phyloP scores from a whole-genome alignment of 805 yeast genomes.

The Ogataea haglerorum region DNA sequence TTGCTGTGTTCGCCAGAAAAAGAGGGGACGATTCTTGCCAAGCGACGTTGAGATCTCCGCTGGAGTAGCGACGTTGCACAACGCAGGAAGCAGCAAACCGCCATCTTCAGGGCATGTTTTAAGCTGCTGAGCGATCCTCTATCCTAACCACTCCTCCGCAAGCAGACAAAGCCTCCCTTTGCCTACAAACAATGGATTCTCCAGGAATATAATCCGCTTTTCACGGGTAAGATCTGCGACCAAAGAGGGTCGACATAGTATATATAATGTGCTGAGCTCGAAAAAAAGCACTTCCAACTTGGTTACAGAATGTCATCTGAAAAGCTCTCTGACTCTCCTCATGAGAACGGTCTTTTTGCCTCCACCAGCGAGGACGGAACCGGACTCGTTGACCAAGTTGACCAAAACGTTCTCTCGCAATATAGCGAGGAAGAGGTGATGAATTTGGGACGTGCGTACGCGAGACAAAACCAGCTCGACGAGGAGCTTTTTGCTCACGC shows the following conservation, averaged over 20 bases:
- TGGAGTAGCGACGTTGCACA: no score
- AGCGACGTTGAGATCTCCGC: slow-evolving; percentile 1
- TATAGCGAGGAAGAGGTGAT: slow-evolving; percentile 61
- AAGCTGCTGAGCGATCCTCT: no score
- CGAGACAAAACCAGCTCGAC: slow-evolving; percentile 51
- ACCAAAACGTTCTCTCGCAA: slow-evolving; percentile 49
- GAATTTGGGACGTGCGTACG: slow-evolving; percentile 68
- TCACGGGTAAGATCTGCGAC: slow-evolving; percentile 4
- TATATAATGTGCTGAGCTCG: slow-evolving; percentile 2
- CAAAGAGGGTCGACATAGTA: not conserved
- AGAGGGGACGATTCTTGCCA: slow-evolving; percentile 1
- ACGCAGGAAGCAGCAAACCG: no score
- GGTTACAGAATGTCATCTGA: slow-evolving; percentile 8
- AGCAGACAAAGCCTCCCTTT: not conserved
- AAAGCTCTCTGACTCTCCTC: slow-evolving; percentile 6
- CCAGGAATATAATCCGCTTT: slow-evolving; percentile 7
- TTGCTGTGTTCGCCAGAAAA: not conserved
- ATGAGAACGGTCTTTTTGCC: slow-evolving; percentile 16
- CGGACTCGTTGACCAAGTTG: slow-evolving; percentile 6
- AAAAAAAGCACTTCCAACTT: not conserved
- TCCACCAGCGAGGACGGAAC: slow-evolving; percentile 10
- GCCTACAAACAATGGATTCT: slow-evolving; percentile 5
- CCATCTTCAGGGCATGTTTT: no score
- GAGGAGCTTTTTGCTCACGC: slow-evolving; percentile 59
- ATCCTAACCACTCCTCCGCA: not conserved